Percentiles rank a stretch among this genome's conserved stretches.
These are phyloP conservation scores for Zelopaecilomyces penicillatus DNA, from an alignment of 2,329 filamentous ascomycete species.

Conservation along the genomic window DNA sequence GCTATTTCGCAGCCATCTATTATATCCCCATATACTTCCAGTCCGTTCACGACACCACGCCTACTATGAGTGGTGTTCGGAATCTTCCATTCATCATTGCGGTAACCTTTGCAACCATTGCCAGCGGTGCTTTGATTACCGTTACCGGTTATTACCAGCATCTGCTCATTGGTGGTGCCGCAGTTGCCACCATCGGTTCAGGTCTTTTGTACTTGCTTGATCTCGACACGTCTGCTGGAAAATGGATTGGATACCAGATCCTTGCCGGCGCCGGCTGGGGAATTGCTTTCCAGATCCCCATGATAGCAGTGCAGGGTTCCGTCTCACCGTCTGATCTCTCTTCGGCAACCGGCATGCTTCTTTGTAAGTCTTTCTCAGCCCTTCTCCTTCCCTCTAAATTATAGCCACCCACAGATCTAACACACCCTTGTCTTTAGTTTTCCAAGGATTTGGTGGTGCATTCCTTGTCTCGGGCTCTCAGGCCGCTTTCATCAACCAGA, in stretches of 20 bases:
- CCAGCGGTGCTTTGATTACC: constrained; percentile 30
- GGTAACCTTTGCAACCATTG: constrained; percentile 32
- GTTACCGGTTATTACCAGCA: constrained; percentile 34
- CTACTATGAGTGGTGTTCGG: constrained; percentile 33
- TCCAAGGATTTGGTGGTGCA: constrained; percentile 42
- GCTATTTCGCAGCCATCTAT: constrained; percentile 37
- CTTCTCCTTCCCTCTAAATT: not conserved
- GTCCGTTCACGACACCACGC: constrained; percentile 31
- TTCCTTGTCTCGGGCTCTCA: constrained; percentile 41
- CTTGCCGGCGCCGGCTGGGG: constrained; percentile 41
- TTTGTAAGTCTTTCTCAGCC: constrained; percentile 24
- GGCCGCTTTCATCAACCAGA: constrained; percentile 37
- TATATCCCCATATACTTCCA: constrained; percentile 41
- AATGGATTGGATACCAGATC: constrained; percentile 48
- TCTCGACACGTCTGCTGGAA: constrained; percentile 27
- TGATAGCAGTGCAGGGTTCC: constrained; percentile 39
- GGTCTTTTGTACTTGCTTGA: constrained; percentile 36
- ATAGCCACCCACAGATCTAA: constrained; percentile 8
- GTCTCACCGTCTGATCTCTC: constrained; percentile 34
- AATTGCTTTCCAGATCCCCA: constrained; percentile 38
- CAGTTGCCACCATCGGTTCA: constrained; percentile 33
- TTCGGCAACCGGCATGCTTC: constrained; percentile 38
- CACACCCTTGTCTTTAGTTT: constrained; percentile 20
- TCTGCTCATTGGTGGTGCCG: constrained; percentile 36
- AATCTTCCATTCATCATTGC: constrained; percentile 38